Base-by-base conservation (phyloP, 345 rosid species). In the Eucalyptus viminalis region DNA sequence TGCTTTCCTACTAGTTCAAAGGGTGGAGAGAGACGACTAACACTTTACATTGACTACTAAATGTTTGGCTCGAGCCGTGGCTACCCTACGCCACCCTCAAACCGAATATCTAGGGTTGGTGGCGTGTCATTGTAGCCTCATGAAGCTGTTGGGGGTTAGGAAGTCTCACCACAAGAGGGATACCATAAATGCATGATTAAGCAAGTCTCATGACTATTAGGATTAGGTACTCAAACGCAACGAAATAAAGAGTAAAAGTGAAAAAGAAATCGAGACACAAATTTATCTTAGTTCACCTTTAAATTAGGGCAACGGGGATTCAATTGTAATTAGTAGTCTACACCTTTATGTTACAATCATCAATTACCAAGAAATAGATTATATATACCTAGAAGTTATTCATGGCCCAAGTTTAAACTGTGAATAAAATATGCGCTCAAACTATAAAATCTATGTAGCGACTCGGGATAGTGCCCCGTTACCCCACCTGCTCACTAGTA, bases 21-120 rank as follows among this genome's bases (percentile, higher is more conserved):
- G 43, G 24, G 24, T 31, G 80, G 43, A 34, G 25, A 69, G 80
- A 69, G 27, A 37, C 1, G 27, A 11, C 25, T 14, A 25, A 25
- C 27, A 40, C 1, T 40, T 22, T 21, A 0, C 3, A 1, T 0
- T 11, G 3, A 4, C 25, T 11, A 19, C 6, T 3, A 0, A 76
- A 37, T 11, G 83, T 11, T 1, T 11, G 0, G 27, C 13, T 11
- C 2, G 9, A 76, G 15, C 7, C 27, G 0, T 76, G 24, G 4
- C 27, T 76, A 76, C 27, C 24, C 25, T 12, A 6, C 25, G 37
- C 14, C 4, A 19, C 25, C 43, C 14, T 19, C 45, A 2, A 72
- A 37, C 8, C 1, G 1, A 21, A 37, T 37, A 43, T 72, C 45
- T 22, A 11, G 2, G 2, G 45, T 5, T 19, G 83, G 14, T 7